Evolutionary conservation across 1,284 basidiomycete genomes (phyloP), one percentile per base, ranked within the genome.

Genomic region (Cutaneotrichosporon cutaneum): DNA sequence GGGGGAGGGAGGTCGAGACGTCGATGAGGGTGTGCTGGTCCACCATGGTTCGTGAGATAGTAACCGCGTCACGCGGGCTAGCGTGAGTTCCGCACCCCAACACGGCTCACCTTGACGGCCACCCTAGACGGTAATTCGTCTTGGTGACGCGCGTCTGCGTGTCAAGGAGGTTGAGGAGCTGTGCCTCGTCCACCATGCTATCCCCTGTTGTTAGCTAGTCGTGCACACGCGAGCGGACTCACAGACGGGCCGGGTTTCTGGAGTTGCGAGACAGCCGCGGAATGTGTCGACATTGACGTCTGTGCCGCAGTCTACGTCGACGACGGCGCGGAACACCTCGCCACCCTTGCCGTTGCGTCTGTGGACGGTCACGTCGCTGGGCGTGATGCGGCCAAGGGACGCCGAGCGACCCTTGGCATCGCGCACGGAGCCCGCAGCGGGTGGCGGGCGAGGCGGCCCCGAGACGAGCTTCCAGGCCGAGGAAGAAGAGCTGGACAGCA

Each of bases 1-100:
- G 88, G 58, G 95, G 95, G 22, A 99, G 83, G n/a, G 94, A 97
- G 4, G 94, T 96, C 3, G 94, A 88, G 58, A 98, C 88, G 78
- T 95, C 90, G 77, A 99, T 87, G 58, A 98, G 82, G 10, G 92
- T 93, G 4, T 87, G 85, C 32, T 87, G 80, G 77, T 94, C 91
- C 67, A 87, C 85, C 70, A 91, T 87, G 32, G 90, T 87, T 66
- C 90, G 87, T 57, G 91, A 90, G 67, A 96, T 94, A 13, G 91
- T 93, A 36, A 96, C 89, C n/a, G 92, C 87, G 73, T 96, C 94
- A 68, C 94, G 83, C 8, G 94, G 90, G 70, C 91, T 96, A 70
- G 59, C 26, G 69, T 68, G 68, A 58, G 68, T 52, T 14, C 44
- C 45, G 14, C 26, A 32, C 3, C 3, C 13, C 16, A 35, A 24